Evolutionary conservation across 2,329 filamentous ascomycete species (phyloP).

Genomic region (Pseudopithomyces maydicus): DNA sequence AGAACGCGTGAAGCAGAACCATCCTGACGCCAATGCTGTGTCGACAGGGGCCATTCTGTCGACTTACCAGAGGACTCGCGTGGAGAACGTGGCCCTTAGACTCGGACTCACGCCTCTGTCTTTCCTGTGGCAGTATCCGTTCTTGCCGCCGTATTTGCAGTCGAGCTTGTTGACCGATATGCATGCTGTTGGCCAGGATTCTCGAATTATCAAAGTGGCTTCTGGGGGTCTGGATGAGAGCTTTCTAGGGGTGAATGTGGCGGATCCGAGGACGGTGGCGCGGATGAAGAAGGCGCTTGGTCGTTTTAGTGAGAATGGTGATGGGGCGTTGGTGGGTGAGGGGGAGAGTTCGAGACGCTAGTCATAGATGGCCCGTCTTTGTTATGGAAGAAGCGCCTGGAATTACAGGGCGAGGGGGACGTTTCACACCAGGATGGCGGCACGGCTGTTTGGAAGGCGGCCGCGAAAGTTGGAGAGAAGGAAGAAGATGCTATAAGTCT

Average conservation of each 20-base stretch:
- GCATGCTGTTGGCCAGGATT: slow-evolving; percentile 75
- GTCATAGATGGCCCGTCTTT: slow-evolving; percentile 77
- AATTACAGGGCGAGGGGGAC: slow-evolving; percentile 61
- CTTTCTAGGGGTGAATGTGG: slow-evolving; percentile 82
- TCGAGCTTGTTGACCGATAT: slow-evolving; percentile 76
- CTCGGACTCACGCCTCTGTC: slow-evolving; percentile 83
- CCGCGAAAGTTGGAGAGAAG: slow-evolving; percentile 60
- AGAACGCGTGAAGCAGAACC: slow-evolving; percentile 64
- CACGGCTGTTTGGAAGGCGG: slow-evolving; percentile 72
- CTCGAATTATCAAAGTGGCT: slow-evolving; percentile 93
- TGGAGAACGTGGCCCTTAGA: slow-evolving; percentile 87
- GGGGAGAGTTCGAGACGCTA: slow-evolving; percentile 97
- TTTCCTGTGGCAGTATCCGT: slow-evolving; percentile 90
- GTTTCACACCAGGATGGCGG: slow-evolving; percentile 74
- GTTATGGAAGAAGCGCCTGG: slow-evolving; percentile 75
- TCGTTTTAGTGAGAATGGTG: slow-evolving; percentile 68
- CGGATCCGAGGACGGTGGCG: slow-evolving; percentile 55
- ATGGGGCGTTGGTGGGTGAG: slow-evolving; percentile 81
- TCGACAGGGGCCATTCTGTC: slow-evolving; percentile 91
- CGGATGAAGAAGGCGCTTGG: slow-evolving; percentile 61
- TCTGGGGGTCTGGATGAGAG: slow-evolving; percentile 83
- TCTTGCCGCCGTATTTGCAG: slow-evolving; percentile 62
- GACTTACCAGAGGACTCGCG: slow-evolving; percentile 93
- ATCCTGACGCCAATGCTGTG: slow-evolving; percentile 84
- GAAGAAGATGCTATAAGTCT: slow-evolving; percentile 13